These are phyloP conservation scores for Cladophialophora yegresii DNA, from an alignment of 2,329 filamentous ascomycete genomes.

Conservation along the genomic window DNA sequence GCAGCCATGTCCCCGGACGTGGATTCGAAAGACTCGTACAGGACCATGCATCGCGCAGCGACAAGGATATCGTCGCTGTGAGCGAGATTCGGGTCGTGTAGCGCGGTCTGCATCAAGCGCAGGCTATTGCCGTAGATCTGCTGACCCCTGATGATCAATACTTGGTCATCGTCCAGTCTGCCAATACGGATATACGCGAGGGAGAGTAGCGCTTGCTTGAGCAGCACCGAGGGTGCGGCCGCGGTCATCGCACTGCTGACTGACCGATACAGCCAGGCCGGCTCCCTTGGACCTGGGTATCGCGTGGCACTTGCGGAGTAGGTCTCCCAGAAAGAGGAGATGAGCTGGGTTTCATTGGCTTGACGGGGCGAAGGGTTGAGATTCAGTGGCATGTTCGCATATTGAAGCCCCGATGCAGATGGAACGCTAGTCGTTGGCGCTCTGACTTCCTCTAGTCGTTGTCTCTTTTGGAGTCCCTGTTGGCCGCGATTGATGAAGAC, in stretches of 20 bases:
- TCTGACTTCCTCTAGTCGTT: conserved; percentile 19
- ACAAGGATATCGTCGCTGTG: conserved; percentile 15
- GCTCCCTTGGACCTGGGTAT: background rate
- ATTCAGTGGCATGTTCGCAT: background rate
- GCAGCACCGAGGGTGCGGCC: background rate
- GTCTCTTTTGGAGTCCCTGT: conserved; percentile 17
- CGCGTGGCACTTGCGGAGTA: background rate
- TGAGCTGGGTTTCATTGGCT: conserved; percentile 13
- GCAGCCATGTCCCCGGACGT: conserved; percentile 20
- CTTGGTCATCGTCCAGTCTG: conserved; percentile 7
- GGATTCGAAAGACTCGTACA: conserved; percentile 22
- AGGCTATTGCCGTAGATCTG: conserved; percentile 16
- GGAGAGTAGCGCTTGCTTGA: conserved; percentile 17
- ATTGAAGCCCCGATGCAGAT: background rate
- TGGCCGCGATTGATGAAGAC: conserved; percentile 23
- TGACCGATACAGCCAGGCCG: conserved; percentile 12
- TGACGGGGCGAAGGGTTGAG: conserved; percentile 1
- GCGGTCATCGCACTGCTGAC: background rate
- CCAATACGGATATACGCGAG: conserved; percentile 15
- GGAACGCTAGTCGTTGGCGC: background rate
- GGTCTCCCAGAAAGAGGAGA: conserved; percentile 19
- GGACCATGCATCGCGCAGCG: conserved; percentile 19
- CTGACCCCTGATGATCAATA: conserved; percentile 9
- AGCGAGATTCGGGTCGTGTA: conserved; percentile 7
- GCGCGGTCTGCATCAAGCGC: conserved; percentile 12